A percentile compares a stretch with the other conserved stretches of the same genome.
phyloP scores from a whole-genome alignment of 2,329 filamentous ascomycete species.

The Fusarium nurragi region DNA sequence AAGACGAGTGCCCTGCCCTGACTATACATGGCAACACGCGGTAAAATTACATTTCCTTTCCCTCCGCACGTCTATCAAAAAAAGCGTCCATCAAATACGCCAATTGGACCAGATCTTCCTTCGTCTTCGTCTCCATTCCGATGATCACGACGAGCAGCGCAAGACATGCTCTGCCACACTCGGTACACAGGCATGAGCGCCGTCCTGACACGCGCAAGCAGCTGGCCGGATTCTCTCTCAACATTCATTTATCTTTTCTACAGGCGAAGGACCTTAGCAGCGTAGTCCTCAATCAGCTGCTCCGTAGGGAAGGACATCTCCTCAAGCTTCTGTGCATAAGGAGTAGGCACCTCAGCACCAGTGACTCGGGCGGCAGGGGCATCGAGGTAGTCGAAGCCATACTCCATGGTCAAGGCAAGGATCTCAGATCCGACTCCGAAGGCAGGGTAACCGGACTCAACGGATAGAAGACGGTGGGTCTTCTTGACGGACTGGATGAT shows the following conservation, averaged over 20 bases:
- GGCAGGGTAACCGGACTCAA: slow-evolving; percentile 96
- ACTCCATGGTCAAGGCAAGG: slow-evolving; percentile 94
- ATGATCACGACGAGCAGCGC: slow-evolving; percentile 28
- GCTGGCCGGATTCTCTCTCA: slow-evolving; percentile 23
- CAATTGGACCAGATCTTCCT: slow-evolving; percentile 36
- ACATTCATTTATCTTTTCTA: slow-evolving; percentile 50
- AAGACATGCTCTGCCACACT: slow-evolving; percentile 26
- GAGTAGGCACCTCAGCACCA: slow-evolving; percentile 95
- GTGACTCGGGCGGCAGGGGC: slow-evolving; percentile 94
- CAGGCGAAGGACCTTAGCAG: slow-evolving; percentile 86
- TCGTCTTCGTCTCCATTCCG: slow-evolving; percentile 23
- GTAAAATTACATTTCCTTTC: slow-evolving; percentile 55
- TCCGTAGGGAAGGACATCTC: slow-evolving; percentile 95
- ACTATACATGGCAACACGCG: slow-evolving; percentile 52
- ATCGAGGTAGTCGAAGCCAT: slow-evolving; percentile 97
- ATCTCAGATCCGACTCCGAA: slow-evolving; percentile 95
- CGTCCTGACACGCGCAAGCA: slow-evolving; percentile 17
- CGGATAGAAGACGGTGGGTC: slow-evolving; percentile 88
- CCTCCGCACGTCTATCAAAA: slow-evolving; percentile 51
- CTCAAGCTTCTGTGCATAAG: slow-evolving; percentile 92
- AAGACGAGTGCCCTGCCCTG: slow-evolving; percentile 43
- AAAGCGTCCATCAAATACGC: slow-evolving; percentile 43
- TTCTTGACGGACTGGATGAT: slow-evolving; percentile 99
- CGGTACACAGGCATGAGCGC: slow-evolving; percentile 15
- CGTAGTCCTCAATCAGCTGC: slow-evolving; percentile 85